Conservation (phyloP, 148 eudicot species). For the Camellia granthamiana region DNA sequence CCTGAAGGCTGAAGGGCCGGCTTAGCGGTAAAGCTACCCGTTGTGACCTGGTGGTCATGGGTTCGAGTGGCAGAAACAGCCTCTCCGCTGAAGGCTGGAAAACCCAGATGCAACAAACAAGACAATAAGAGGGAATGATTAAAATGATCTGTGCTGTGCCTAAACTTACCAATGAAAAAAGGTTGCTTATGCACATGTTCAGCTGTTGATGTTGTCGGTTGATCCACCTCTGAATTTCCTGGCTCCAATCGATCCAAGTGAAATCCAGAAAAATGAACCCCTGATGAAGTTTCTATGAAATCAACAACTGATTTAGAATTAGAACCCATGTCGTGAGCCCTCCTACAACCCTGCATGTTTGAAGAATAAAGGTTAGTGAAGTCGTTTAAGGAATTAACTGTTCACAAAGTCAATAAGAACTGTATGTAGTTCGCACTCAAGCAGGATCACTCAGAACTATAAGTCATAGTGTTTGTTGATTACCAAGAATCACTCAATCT, state of each 20-base stretch:
- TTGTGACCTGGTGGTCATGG: no score
- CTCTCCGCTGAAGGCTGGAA: no score
- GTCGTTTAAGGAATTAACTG: background rate
- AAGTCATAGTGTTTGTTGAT: background rate
- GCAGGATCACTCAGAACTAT: background rate
- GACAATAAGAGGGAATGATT: background rate
- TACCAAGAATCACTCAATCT: background rate
- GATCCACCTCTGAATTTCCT: constrained; percentile 49
- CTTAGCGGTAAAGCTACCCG: no score
- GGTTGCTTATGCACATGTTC: constrained; percentile 72
- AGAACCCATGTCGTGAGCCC: constrained; percentile 53
- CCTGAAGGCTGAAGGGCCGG: no score
- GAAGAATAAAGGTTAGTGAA: background rate
- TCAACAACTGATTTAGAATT: constrained; percentile 60
- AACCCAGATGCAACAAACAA: no score
- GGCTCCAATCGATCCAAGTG: constrained; percentile 59
- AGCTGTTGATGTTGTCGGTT: constrained; percentile 57
- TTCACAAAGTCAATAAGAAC: background rate
- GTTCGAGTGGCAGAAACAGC: no score
- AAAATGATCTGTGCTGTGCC: background rate
- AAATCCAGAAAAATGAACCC: constrained; percentile 94
- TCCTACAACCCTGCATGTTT: constrained; percentile 13
- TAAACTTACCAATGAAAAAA: constrained; percentile 77
- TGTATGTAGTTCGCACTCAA: background rate
- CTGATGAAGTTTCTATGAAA: constrained; percentile 76